phyloP scores from a whole-genome alignment of 2,329 filamentous ascomycete species.

The Pseudogymnoascus verrucosus region DNA sequence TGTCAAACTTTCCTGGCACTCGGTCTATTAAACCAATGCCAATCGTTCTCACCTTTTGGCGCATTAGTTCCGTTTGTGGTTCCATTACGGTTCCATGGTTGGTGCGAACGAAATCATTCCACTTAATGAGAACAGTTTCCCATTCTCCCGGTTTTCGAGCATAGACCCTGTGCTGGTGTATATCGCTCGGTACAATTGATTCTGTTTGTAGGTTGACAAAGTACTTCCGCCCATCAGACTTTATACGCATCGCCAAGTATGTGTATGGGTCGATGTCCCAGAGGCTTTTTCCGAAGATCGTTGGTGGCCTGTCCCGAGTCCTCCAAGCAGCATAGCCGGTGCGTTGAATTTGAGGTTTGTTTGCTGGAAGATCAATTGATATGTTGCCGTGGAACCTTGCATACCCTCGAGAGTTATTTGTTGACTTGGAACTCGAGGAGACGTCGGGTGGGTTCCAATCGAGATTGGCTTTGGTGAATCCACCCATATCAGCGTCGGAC shows the following conservation, averaged over 20 bases:
- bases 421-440: conserved; percentile 17
- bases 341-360: conserved; percentile 66
- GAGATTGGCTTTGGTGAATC: conserved; percentile 67
- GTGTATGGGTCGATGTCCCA: conserved; percentile 88
- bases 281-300: conserved; percentile 74
- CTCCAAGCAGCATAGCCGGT: conserved; percentile 87
- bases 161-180: conserved; percentile 89
- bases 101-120: conserved; percentile 89
- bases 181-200: conserved; percentile 83
- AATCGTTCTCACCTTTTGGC: conserved; percentile 75
- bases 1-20: conserved; percentile 77
- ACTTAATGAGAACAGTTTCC: conserved; percentile 90
- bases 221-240: conserved; percentile 85
- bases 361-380: conserved; percentile 70
- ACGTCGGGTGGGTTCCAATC: conserved; percentile 36
- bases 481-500: conserved; percentile 80
- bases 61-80: conserved; percentile 82
- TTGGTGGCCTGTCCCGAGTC: conserved; percentile 66
- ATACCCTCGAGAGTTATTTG: conserved; percentile 43
- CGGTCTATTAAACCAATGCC: conserved; percentile 87
- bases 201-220: conserved; percentile 95
- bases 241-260: conserved; percentile 81
- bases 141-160: conserved; percentile 72
- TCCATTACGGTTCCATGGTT: conserved; percentile 89
- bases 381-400: conserved; percentile 81